Evolutionary conservation across 2,329 filamentous ascomycete species (phyloP), one percentile per base, ranked within the genome.

Genomic region (Venturia carpophila): DNA sequence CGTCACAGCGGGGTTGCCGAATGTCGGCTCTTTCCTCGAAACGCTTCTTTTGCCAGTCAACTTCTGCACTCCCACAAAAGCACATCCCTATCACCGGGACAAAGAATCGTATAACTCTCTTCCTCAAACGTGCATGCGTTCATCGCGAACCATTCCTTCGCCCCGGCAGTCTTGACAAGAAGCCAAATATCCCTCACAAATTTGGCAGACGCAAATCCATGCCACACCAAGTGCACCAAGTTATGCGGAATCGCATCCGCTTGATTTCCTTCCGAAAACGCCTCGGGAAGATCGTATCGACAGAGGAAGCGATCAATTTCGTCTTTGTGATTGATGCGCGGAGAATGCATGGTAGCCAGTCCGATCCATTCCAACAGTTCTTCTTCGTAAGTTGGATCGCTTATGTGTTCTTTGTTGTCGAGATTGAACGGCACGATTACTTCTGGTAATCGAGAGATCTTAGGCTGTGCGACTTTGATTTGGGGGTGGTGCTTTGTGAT

Each of bases 341-440:
- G 84, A 65, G 88, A 91, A 11, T 79, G 76, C 0, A 92, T 79
- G 13, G 83, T 80, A 5, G 87, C 73, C n/a, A 95, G 75, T 2
- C 86, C 86, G 0, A 93, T 72, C 87, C 88, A 94, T 75, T 94
- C 90, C 68, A 92, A 86, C 15, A 88, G 72, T 21, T 87, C 85
- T 0, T 82, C 79, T 1, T 84, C 83, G 67, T 91, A 85, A 66
- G 45, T 30, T 24, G 39, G 24, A 43, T 64, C 62, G 34, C 11
- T 3, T 19, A 65, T 64, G 11, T 21, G 2, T 27, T 63, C 60
- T 43, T 27, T 56, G 30, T 55, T 39, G 43, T 68, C 69, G 60
- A 70, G 70, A 39, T 68, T 66, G 41, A 71, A 39, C 9, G 74
- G 78, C 15, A 74, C 69, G 2, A 70, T 13, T 1, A 73, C 70